These are phyloP conservation scores for Trichoderma sp. DNA, from an alignment of 2,329 filamentous ascomycete species.

Conservation along the genomic window DNA sequence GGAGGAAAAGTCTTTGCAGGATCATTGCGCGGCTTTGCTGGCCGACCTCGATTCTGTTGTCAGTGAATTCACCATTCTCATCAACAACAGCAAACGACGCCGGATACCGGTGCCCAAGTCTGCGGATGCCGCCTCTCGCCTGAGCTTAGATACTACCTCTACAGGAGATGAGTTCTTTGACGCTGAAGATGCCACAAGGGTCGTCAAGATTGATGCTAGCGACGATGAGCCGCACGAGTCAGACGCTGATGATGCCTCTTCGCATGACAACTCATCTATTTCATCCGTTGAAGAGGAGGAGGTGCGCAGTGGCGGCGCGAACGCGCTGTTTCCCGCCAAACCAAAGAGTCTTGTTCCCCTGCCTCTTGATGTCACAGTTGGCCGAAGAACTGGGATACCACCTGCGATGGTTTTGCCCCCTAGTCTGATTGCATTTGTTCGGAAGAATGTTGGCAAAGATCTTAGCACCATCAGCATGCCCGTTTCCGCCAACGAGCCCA, in stretches of 20 bases:
- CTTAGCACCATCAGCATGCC: constrained; percentile 97
- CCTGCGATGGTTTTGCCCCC: constrained; percentile 77
- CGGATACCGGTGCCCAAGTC: constrained; percentile 57
- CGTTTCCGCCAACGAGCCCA: constrained; percentile 91
- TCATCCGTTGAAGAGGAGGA: constrained; percentile 60
- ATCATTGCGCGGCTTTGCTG: constrained; percentile 80
- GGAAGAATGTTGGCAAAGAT: constrained; percentile 98
- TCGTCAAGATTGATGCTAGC: constrained; percentile 71
- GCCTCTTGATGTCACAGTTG: constrained; percentile 64
- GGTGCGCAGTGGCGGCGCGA: constrained; percentile 58
- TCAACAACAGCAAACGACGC: constrained; percentile 76
- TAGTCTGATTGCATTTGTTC: constrained; percentile 87
- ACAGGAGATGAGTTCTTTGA: constrained; percentile 93
- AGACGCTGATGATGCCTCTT: constrained; percentile 54
- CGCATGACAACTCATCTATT: constrained; percentile 56
- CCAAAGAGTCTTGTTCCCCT: constrained; percentile 76
- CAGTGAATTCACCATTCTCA: constrained; percentile 72
- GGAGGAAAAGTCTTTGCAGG: constrained; percentile 68
- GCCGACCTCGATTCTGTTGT: constrained; percentile 82
- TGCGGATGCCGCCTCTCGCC: constrained; percentile 44
- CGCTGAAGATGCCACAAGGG: constrained; percentile 65
- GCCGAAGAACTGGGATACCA: constrained; percentile 68
- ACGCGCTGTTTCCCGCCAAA: constrained; percentile 66
- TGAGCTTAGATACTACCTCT: constrained; percentile 76
- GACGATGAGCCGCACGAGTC: constrained; percentile 61